Evolutionary conservation across 1,284 basidiomycete genomes (phyloP), one percentile per base, ranked within the genome.

Genomic region (Porogramme epimiltina): DNA sequence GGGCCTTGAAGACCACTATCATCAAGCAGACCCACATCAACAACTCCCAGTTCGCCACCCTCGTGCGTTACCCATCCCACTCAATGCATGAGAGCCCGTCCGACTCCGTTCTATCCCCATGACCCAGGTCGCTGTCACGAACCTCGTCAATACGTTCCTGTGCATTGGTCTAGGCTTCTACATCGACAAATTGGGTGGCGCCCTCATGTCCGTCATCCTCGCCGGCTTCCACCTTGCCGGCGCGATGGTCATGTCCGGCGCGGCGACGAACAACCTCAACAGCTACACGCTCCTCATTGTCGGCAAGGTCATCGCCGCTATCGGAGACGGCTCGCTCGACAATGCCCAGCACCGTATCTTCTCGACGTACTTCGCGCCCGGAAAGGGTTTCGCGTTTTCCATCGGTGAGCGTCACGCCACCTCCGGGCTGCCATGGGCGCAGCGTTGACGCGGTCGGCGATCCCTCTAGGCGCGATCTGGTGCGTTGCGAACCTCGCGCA

Each of bases 321-420:
- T 77, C 50, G 74, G 75, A 3, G 74, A 75, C 56, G 73, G 75
- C 16, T 74, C 73, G 31, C 60, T 77, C 26, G 75, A 77, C 60
- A 77, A 76, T 52, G 75, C 74, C 6, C 75, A 77, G 59, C 75
- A 77, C 55, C 66, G 74, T 25, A 75, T 77, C 26, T 75, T 77
- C 62, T 71, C 74, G 26, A 76, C 75, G 2, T 77, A 77, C 59
- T 76, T 77, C 47, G 73, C 72, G 1, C 72, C 73, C 11, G 75
- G 75, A 16, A 64, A 65, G 25, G 75, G 75, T 16, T 73, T 73
- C 45, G 75, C 71, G 13, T 72, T 72, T 58, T 73, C 72, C 20
- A 73, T 75, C 47, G 72, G 73, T 68, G n/a, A 37, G 37, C 41
- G 63, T n/a, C 45, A 9, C 37, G n/a, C 11, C 24, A 24, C 34